A percentile compares a stretch with the other conserved stretches of the same genome.
phyloP scores from a whole-genome alignment of 2,329 filamentous ascomycete species.

The Aureobasidium sp. region DNA sequence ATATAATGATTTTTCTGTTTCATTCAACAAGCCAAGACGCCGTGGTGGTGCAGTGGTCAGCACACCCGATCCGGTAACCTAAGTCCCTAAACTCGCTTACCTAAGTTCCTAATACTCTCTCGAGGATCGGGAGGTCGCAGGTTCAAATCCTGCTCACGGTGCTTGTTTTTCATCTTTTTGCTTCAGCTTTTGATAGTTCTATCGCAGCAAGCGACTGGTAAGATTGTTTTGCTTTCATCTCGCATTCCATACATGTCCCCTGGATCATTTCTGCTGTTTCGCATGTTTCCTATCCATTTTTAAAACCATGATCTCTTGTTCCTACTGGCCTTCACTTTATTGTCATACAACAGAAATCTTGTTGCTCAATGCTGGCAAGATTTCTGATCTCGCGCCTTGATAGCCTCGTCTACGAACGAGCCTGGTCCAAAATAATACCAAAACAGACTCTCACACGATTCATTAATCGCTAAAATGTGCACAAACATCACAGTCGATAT shows the following conservation, averaged over 20 bases:
- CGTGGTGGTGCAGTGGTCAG: not conserved
- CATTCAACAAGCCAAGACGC: not conserved
- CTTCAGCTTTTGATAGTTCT: not conserved
- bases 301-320: no score
- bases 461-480: no score
- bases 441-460: no score
- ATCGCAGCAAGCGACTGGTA: not conserved
- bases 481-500: no score
- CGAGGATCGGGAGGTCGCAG: not conserved
- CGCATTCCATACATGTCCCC: not conserved
- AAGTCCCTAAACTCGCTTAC: not conserved
- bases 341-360: not conserved
- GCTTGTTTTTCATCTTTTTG: not conserved
- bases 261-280: not conserved
- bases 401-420: no score
- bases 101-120: not conserved
- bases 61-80: not conserved
- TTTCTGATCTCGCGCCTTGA: no score
- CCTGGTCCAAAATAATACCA: no score
- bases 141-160: not conserved
- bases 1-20: not conserved
- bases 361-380: not conserved
- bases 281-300: not conserved
- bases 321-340: no score
- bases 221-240: not conserved